Conservation (phyloP, 1,284 basidiomycete genomes). For the Melanopsichium pennsylvanicum region DNA sequence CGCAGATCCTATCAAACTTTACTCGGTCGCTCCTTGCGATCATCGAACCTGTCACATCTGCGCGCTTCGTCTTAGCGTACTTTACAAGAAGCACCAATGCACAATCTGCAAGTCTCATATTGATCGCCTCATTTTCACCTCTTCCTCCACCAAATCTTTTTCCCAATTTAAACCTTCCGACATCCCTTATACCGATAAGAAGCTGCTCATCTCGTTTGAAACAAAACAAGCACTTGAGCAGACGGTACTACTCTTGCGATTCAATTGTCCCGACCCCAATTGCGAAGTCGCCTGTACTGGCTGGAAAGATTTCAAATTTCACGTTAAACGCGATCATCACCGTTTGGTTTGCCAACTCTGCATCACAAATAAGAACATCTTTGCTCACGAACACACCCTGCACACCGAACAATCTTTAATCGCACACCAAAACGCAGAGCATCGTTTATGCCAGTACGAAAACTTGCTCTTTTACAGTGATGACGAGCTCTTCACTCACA, state of each 20-base stretch:
- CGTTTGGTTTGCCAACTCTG: conserved; percentile 82
- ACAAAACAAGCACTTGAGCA: conserved; percentile 94
- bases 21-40: conserved; percentile 86
- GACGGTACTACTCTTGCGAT: conserved; percentile 84
- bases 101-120: conserved; percentile 96
- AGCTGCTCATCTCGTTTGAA: conserved; percentile 83
- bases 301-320: conserved; percentile 87
- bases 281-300: conserved; percentile 85
- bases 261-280: conserved; percentile 67
- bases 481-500: conserved; percentile 92
- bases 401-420: conserved; percentile 78
- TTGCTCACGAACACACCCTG: conserved; percentile 90
- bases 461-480: conserved; percentile 86
- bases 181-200: conserved; percentile 55
- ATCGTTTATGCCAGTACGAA: conserved; percentile 91
- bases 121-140: conserved; percentile 81
- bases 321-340: conserved; percentile 78
- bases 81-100: conserved; percentile 87
- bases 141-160: conserved; percentile 69
- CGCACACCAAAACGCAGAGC: conserved; percentile 77
- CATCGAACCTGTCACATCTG: conserved; percentile 93
- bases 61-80: conserved; percentile 83
- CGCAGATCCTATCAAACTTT: conserved; percentile 91
- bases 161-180: conserved; percentile 50
- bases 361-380: conserved; percentile 88